These are phyloP conservation scores for Austropuccinia psidii DNA, from an alignment of 1,284 basidiomycete species.

Conservation along the genomic window DNA sequence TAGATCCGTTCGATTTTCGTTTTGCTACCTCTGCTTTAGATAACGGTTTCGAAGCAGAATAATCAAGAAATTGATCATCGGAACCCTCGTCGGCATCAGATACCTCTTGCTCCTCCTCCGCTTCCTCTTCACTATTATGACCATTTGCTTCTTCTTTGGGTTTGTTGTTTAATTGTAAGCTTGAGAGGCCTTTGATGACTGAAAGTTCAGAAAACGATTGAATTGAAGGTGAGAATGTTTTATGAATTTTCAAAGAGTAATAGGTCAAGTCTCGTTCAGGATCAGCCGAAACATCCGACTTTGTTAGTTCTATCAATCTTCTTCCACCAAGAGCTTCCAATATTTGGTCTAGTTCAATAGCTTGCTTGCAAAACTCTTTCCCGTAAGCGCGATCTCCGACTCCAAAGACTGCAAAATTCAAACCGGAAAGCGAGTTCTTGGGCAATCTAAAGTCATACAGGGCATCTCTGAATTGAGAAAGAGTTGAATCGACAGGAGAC, in stretches of 20 bases:
- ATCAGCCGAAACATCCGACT: slow-evolving; percentile 24
- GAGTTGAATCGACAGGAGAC: slow-evolving; percentile 32
- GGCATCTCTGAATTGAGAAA: slow-evolving; percentile 23
- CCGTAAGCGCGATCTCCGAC: slow-evolving; percentile 19
- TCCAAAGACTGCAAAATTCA: slow-evolving; percentile 14
- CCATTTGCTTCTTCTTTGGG: neutral
- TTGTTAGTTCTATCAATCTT: neutral
- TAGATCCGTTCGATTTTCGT: slow-evolving; percentile 16
- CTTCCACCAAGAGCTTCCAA: slow-evolving; percentile 7
- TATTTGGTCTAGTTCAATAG: slow-evolving; percentile 18
- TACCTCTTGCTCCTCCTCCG: neutral
- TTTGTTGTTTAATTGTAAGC: neutral
- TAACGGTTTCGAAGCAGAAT: neutral
- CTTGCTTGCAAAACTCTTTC: slow-evolving; percentile 30
- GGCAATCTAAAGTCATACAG: slow-evolving; percentile 31
- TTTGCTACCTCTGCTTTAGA: slow-evolving; percentile 24
- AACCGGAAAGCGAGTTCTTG: slow-evolving; percentile 5
- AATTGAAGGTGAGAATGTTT: neutral
- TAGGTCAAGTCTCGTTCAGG: neutral
- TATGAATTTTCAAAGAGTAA: neutral
- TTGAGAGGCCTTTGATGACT: neutral
- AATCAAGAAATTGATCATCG: slow-evolving; percentile 17
- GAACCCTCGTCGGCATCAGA: slow-evolving; percentile 5
- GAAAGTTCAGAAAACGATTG: slow-evolving; percentile 15
- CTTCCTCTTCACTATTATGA: slow-evolving; percentile 6